phyloP scores from a whole-genome alignment of 2,329 filamentous ascomycete genomes.

The Calycina herbarum region DNA sequence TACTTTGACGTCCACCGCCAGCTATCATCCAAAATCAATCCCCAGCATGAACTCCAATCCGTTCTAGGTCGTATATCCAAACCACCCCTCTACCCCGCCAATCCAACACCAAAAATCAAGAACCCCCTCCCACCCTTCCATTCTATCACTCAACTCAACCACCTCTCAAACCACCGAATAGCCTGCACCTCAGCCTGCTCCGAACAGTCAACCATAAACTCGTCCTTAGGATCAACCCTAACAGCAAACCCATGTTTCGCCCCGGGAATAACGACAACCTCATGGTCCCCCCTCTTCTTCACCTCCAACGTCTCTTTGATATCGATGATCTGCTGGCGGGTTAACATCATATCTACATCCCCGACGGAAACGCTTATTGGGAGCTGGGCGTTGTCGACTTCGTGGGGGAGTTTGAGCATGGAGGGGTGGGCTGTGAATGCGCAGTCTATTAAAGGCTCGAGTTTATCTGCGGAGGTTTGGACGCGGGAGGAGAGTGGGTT shows the following conservation, averaged over 20 bases:
- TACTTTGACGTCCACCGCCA: no score
- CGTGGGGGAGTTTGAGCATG: conserved; percentile 46
- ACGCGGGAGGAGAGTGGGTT: conserved; percentile 35
- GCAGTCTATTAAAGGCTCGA: conserved; percentile 45
- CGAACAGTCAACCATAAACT: conserved; percentile 37
- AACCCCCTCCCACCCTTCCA: neutral
- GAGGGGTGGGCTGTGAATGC: conserved; percentile 54
- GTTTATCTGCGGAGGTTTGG: conserved; percentile 1
- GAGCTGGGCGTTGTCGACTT: conserved; percentile 43
- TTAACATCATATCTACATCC: conserved; percentile 44
- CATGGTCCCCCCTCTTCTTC: conserved; percentile 32
- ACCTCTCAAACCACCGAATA: conserved; percentile 39
- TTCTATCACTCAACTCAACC: conserved; percentile 21
- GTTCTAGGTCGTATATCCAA: neutral
- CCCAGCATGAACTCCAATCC: no score
- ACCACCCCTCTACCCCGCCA: neutral
- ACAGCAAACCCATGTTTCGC: conserved; percentile 46
- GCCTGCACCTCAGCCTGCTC: conserved; percentile 43
- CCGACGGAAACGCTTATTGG: conserved; percentile 49
- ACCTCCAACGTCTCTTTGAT: conserved; percentile 29
- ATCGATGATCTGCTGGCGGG: conserved; percentile 26
- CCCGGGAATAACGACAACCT: conserved; percentile 40
- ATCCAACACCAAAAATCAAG: conserved; percentile 2
- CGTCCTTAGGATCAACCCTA: conserved; percentile 39
- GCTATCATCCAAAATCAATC: no score